Base-by-base conservation (phyloP, 2,329 filamentous ascomycete genomes). In the Geoglossum cookeanum region DNA sequence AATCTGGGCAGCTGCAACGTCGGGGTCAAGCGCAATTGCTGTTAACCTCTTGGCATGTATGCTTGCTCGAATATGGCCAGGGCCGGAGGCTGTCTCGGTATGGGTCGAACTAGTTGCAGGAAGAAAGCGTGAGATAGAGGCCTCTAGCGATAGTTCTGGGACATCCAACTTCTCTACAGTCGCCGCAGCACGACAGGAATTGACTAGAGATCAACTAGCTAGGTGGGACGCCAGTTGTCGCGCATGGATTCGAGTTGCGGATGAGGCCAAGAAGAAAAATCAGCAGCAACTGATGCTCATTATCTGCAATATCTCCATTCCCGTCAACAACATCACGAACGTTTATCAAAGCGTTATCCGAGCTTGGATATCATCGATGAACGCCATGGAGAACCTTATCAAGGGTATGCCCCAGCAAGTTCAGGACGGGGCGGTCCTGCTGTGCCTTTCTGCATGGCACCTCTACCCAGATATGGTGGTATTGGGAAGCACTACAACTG, bases 211-310 rank as follows among this genome's bases (percentile, higher is more conserved):
- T 0, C 60, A 71, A 22, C 57, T 72, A 4, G 64, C 64, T 1
- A 57, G 61, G 3, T 72, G 69, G 70, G 70, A 71, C 61, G 65
- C 67, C 1, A 70, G 69, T 55, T 66, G 67, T 0, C 62, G 70
- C 2, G 59, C 70, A 0, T 73, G 70, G 71, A 59, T 72, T 1
- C 59, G 60, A 1, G 64, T 58, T 1, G 69, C 68, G 4, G 68
- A 70, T 53, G 37, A 57, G 4, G 63, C 60, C 13, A 69, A 60
- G 58, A 29, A 11, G 2, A 27, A 30, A 4, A 53, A 68, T 51
- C 64, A 66, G 15, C 65, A 58, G 6, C 64, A 68, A 49, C 56
- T 68, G 0, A 61, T 57, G 17, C 60, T 68, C 0, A 66, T 69
- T 33, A 45, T 66, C 22, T 59, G 66, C 11, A 67, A 70, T 55